Conservation (phyloP, 2,329 filamentous ascomycete species). For the Chaetomium olivaceum region DNA sequence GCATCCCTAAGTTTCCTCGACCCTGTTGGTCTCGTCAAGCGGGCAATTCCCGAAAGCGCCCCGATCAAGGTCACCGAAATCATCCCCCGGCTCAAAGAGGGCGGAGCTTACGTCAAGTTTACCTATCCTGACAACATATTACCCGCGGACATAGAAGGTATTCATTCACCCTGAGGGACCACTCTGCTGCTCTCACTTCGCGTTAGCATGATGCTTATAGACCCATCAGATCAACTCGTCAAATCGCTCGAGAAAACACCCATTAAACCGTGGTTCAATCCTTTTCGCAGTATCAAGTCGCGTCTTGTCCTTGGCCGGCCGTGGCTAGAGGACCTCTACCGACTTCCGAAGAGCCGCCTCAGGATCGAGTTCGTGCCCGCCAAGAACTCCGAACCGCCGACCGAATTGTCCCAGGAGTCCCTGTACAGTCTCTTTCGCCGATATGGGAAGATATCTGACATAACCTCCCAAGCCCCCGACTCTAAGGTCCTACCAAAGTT, state of each 20-base stretch:
- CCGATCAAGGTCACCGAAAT: slow-evolving; percentile 76
- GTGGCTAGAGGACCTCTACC: slow-evolving; percentile 90
- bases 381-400: slow-evolving; percentile 53
- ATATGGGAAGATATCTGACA: slow-evolving; percentile 89
- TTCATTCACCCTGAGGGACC: background rate
- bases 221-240: slow-evolving; percentile 50
- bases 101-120: slow-evolving; percentile 91
- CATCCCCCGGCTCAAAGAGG: slow-evolving; percentile 82
- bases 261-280: slow-evolving; percentile 88
- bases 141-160: slow-evolving; percentile 47
- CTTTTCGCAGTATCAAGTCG: slow-evolving; percentile 69
- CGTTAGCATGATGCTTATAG: slow-evolving; percentile 11
- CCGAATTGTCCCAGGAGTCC: slow-evolving; percentile 81
- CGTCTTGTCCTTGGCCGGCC: slow-evolving; percentile 79
- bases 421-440: slow-evolving; percentile 84
- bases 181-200: slow-evolving; percentile 1
- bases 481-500: slow-evolving; percentile 82
- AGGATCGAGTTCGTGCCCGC: slow-evolving; percentile 85
- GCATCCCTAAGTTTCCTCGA: slow-evolving; percentile 53
- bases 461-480: slow-evolving; percentile 77
- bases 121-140: slow-evolving; percentile 48
- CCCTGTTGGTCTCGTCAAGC: slow-evolving; percentile 56
- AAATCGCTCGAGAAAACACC: slow-evolving; percentile 67
- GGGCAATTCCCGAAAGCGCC: slow-evolving; percentile 62
- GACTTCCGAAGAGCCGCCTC: slow-evolving; percentile 73